Conservation (phyloP, 2,329 filamentous ascomycete species). For the Alternaria dauci region DNA sequence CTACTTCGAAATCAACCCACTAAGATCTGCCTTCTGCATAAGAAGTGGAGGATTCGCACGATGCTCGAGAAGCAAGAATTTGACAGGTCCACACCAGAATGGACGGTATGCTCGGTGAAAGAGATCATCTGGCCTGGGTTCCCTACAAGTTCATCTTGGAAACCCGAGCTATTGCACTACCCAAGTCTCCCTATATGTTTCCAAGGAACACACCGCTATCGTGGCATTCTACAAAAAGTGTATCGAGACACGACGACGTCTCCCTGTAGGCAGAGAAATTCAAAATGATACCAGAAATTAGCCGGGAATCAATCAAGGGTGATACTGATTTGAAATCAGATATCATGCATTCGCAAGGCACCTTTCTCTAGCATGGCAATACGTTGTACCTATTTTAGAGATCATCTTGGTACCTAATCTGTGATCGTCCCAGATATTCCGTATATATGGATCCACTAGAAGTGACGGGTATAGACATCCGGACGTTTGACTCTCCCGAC, state of each 20-base stretch:
- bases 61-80: not conserved
- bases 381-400: not conserved
- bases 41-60: not conserved
- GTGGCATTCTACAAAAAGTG: no score
- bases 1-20: not conserved
- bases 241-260: not conserved
- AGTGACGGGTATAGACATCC: not conserved
- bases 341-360: not conserved
- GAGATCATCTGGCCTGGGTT: not conserved
- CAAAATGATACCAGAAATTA: not conserved
- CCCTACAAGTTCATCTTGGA: not conserved
- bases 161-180: not conserved
- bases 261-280: not conserved
- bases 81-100: not conserved
- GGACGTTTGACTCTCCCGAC: not conserved
- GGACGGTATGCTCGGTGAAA: not conserved
- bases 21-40: not conserved
- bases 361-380: not conserved
- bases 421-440: not conserved
- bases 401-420: no score
- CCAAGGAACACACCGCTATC: not conserved
- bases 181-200: not conserved
- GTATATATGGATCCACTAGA: not conserved
- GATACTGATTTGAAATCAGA: not conserved
- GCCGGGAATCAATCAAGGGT: not conserved